Conservation (phyloP, 2,329 filamentous ascomycete species). For the Grosmannia serpens region DNA sequence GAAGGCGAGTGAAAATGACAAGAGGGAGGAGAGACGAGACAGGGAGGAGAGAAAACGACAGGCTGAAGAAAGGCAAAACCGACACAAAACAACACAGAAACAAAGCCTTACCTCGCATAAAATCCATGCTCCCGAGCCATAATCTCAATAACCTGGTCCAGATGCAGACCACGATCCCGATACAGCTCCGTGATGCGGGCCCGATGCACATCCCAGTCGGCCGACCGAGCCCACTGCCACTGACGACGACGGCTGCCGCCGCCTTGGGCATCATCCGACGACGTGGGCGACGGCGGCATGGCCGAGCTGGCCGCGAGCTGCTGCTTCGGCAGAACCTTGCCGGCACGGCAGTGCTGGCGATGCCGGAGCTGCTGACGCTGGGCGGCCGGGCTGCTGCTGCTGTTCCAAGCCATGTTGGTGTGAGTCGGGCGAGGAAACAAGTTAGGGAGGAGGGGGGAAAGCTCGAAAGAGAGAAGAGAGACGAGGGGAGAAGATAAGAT, state of each 20-base stretch:
- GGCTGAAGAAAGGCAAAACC: neutral
- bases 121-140: constrained; percentile 17
- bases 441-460: neutral
- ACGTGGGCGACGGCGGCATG: constrained; percentile 2
- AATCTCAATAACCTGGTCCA: constrained; percentile 17
- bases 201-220: constrained; percentile 18
- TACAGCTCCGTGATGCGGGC: constrained; percentile 18
- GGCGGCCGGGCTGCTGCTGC: too few species aligned
- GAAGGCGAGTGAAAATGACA: too few species aligned
- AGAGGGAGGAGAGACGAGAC: neutral
- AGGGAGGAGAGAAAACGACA: neutral
- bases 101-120: constrained; percentile 14
- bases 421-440: neutral
- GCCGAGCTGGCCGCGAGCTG: neutral
- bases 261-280: constrained; percentile 1
- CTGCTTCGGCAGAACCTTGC: too few species aligned
- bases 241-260: constrained; percentile 1
- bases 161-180: constrained; percentile 14
- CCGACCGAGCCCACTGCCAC: constrained; percentile 9
- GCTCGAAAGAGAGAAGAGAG: neutral
- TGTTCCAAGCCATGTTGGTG: too few species aligned
- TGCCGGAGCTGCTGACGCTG: too few species aligned
- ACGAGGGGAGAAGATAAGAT: neutral
- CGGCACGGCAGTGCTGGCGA: too few species aligned
- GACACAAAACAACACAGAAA: neutral